phyloP scores from a whole-genome alignment of 1,284 basidiomycete genomes.

The Microbotryum saponariae region DNA sequence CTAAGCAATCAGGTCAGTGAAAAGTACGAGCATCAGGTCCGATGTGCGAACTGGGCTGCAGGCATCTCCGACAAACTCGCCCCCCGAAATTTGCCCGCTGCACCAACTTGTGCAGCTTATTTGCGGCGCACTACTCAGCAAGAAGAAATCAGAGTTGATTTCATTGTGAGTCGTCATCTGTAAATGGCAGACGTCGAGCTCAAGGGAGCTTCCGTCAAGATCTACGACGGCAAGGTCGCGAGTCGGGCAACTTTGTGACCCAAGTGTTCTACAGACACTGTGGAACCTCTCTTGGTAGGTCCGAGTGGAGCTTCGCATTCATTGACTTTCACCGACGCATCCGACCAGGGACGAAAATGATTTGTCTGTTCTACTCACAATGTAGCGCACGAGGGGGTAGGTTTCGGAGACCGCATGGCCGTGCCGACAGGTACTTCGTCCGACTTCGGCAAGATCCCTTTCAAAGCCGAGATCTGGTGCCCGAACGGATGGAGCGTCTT shows the following conservation, averaged over 20 bases:
- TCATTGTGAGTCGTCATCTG: too few relatives aligned
- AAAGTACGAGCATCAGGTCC: too few relatives aligned
- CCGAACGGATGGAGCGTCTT: too few relatives aligned
- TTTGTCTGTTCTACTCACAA: background rate
- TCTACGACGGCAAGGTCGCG: conserved; percentile 30
- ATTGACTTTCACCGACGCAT: background rate
- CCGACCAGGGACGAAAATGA: too few relatives aligned
- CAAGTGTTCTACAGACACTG: conserved; percentile 34
- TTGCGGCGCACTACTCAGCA: too few relatives aligned
- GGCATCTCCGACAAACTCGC: too few relatives aligned
- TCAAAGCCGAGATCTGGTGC: conserved; percentile 31
- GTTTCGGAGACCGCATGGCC: conserved; percentile 29
- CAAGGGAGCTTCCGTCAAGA: conserved; percentile 26
- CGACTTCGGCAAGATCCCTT: conserved; percentile 31
- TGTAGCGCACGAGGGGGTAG: conserved; percentile 19
- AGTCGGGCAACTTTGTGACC: conserved; percentile 27
- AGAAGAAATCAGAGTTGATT: too few relatives aligned
- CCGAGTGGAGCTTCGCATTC: background rate
- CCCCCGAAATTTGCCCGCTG: too few relatives aligned
- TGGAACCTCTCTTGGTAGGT: conserved; percentile 30
- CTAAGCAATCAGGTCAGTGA: conserved; percentile 5
- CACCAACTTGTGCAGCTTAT: too few relatives aligned
- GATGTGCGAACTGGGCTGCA: too few relatives aligned
- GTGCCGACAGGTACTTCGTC: conserved; percentile 30
- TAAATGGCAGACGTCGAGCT: conserved; percentile 3